These are phyloP conservation scores for Tritrichomonas foetus DNA, from an alignment of 208 protist genomes.

Conservation along the genomic window DNA sequence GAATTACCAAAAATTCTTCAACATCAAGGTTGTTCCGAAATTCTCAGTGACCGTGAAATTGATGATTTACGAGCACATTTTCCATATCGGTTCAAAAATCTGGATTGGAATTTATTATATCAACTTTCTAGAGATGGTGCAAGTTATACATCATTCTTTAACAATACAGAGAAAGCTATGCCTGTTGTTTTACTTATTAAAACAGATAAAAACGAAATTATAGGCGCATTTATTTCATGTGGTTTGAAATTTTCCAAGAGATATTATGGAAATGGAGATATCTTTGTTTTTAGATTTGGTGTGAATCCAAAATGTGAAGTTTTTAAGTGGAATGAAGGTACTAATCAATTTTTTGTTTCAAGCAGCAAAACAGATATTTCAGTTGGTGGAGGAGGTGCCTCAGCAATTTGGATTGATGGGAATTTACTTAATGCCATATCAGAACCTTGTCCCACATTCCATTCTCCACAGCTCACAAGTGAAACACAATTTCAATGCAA, in stretches of 20 bases:
- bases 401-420: constrained; percentile 35
- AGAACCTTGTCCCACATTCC: background rate
- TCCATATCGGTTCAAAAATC: background rate
- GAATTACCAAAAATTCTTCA: background rate
- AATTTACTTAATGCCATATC: background rate
- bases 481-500: background rate
- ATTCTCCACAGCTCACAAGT: background rate
- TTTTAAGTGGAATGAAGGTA: too few relatives aligned
- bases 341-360: background rate
- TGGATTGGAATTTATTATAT: background rate
- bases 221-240: background rate
- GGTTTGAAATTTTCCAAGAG: background rate
- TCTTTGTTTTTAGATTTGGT: constrained; percentile 22
- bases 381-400: background rate
- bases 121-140: background rate
- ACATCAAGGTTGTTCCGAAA: background rate
- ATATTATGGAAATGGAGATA: constrained; percentile 11
- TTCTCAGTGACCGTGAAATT: background rate
- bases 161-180: background rate
- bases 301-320: too few relatives aligned
- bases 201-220: background rate
- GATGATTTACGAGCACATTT: background rate
- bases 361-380: background rate
- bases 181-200: background rate
- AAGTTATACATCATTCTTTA: background rate